Evolutionary conservation across 1,284 basidiomycete species (phyloP), one percentile per base, ranked within the genome.

Genomic region (Ustilago cynodontis): DNA sequence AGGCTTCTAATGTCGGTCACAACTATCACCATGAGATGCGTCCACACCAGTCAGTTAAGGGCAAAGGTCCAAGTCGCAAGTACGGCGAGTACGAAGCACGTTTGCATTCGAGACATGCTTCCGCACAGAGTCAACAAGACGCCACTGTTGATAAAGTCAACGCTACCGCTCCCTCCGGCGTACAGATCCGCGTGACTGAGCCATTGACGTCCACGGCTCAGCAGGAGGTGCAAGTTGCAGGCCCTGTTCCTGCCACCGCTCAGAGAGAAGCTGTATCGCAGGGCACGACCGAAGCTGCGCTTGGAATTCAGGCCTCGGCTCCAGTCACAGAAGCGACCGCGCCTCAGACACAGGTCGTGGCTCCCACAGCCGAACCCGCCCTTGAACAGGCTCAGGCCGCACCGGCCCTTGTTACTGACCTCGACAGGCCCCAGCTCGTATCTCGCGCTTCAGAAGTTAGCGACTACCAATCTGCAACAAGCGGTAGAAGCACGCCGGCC

Each of bases 11-110:
- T 53, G 33, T 66, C 26, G 79, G 71, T 9, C 78, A 79, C 62
- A 39, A 43, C 22, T 35, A 54, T 20, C 60, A 78, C 31, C 63
- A 79, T 41, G 79, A 81, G 41, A 81, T 81, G 77, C 69, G 66
- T n/a, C 59, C 53, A 43, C 73, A 58, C 60, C 10, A 33, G n/a
- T 53, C 63, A 11, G 37, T 59, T 43, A 73, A 73, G 35, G 75
- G 67, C 43, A 70, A 73, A 33, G 66, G 66, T 6, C 64, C 63
- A 18, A 59, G 62, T 20, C 60, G 64, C 35, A 69, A 58, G 24
- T 73, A 73, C 52, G 64, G 54, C 35, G 61, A 67, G 8, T 73
- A 64, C 29, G 70, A 68, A 13, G 69, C 69, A 41, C 54, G 54
- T 20, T 26, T 72, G 57, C 63, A 77, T 26, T 54, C 24, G n/a